phyloP scores from a whole-genome alignment of 2,329 filamentous ascomycete species.

The Xylariaceae sp. region DNA sequence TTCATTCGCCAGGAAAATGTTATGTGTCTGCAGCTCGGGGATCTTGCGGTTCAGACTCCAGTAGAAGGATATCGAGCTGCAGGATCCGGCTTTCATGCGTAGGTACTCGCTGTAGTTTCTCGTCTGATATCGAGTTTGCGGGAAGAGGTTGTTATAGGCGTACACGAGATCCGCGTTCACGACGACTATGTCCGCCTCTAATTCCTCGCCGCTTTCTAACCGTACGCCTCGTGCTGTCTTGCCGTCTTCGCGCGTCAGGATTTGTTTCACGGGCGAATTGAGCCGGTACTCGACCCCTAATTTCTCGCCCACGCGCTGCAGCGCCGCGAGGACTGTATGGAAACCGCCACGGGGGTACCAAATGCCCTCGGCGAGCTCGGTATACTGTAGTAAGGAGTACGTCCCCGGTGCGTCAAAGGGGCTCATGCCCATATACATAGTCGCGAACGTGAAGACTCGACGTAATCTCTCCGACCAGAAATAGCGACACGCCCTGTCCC shows the following conservation, averaged over 20 bases:
- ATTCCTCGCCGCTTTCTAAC: constrained; percentile 51
- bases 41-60: constrained; percentile 60
- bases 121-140: constrained; percentile 25
- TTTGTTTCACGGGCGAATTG: constrained; percentile 49
- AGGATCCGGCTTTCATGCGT: constrained; percentile 52
- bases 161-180: constrained; percentile 72
- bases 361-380: constrained; percentile 69
- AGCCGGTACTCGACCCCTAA: constrained; percentile 59
- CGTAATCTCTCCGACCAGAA: constrained; percentile 65
- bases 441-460: constrained; percentile 69
- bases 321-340: constrained; percentile 56
- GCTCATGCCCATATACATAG: constrained; percentile 80
- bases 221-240: constrained; percentile 53
- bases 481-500: constrained; percentile 58
- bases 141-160: constrained; percentile 66
- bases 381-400: constrained; percentile 69
- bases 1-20: constrained; percentile 70
- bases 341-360: constrained; percentile 71
- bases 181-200: constrained; percentile 61
- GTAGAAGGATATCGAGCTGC: constrained; percentile 72
- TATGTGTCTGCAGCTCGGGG: constrained; percentile 62
- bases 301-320: constrained; percentile 58
- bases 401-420: constrained; percentile 72
- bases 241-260: constrained; percentile 50
- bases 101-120: constrained; percentile 34